Evolutionary conservation across 140 eudicot species (phyloP).

Genomic region (Stevia rebaudiana): DNA sequence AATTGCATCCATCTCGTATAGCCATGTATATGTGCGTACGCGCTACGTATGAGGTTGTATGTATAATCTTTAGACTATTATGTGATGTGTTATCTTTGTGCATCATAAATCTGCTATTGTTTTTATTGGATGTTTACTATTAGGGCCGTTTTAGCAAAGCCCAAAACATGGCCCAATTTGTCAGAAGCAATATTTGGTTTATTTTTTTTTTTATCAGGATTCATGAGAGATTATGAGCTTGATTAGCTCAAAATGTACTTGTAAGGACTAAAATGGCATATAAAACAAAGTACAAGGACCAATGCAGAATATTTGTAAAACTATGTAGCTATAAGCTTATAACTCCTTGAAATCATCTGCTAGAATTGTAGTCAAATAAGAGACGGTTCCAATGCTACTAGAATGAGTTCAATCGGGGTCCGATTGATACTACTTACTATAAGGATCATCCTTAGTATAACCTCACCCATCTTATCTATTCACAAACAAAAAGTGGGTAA

Average conservation of each 20-base stretch:
- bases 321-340: background rate
- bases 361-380: too few species aligned
- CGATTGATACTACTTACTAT: too few species aligned
- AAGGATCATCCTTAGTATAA: too few species aligned
- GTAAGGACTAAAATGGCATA: background rate
- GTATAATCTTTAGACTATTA: background rate
- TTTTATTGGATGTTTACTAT: too few species aligned
- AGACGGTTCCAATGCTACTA: too few species aligned
- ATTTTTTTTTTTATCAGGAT: background rate
- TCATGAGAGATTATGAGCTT: background rate
- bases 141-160: too few species aligned
- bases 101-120: background rate
- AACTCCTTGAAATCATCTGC: too few species aligned
- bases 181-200: too few species aligned
- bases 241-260: background rate
- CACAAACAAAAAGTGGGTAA: too few species aligned
- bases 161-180: too few species aligned
- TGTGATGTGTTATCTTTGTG: conserved; percentile 8
- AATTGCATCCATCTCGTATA: background rate
- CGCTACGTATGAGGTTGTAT: conserved; percentile 9
- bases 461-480: too few species aligned
- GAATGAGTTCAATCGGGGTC: too few species aligned
- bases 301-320: background rate
- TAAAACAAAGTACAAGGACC: background rate
- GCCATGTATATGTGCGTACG: conserved; percentile 18